These are phyloP conservation scores for Gossypium arboreum DNA, from an alignment of 345 rosid genomes.

Conservation along the genomic window DNA sequence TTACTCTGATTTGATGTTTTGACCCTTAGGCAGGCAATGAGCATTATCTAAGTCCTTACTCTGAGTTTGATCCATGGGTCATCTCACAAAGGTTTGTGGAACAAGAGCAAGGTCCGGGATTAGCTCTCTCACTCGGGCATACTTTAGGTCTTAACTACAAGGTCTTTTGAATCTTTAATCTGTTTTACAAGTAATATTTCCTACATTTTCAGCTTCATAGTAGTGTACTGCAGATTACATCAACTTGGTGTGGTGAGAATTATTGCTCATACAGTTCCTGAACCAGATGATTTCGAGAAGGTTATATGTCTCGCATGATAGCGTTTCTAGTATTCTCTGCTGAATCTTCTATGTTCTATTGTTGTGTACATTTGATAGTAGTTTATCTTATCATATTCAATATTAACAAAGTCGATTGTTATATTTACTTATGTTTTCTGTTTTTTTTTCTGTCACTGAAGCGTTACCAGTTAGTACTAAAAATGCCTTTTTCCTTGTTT, in stretches of 20 bases:
- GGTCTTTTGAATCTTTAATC: no score
- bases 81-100: not conserved
- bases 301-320: not conserved
- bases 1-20: not conserved
- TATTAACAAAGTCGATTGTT: no score
- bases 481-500: no score
- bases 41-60: not conserved
- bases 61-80: not conserved
- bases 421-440: no score
- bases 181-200: no score
- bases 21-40: not conserved
- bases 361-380: not conserved
- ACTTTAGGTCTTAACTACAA: no score
- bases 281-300: not conserved
- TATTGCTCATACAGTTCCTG: not conserved
- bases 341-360: not conserved
- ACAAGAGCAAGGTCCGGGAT: not conserved
- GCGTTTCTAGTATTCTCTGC: not conserved
- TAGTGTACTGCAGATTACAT: no score
- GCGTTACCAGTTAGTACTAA: no score
- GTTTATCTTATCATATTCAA: no score
- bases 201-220: no score
- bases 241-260: not conserved
- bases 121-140: not conserved
- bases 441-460: no score